Conservation (phyloP, 2,329 filamentous ascomycete species). For the Botrytis cinerea region DNA sequence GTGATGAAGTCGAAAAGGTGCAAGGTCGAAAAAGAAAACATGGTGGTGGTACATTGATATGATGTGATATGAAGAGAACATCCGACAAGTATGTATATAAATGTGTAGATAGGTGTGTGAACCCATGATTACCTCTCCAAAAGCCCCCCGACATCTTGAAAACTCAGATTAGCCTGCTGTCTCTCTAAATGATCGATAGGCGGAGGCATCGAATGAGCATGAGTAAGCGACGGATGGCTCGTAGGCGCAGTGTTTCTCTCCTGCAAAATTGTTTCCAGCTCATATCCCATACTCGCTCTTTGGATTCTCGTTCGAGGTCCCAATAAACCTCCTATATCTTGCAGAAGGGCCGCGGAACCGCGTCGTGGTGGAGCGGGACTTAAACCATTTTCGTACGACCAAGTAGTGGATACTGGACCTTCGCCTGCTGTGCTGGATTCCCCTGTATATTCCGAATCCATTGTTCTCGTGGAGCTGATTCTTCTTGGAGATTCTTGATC, state of each 20-base stretch:
- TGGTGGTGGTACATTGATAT: neutral
- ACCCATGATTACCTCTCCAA: neutral
- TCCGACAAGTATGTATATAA: neutral
- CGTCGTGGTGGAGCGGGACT: slow-evolving; percentile 50
- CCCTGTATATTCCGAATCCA: slow-evolving; percentile 34
- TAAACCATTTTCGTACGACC: slow-evolving; percentile 37
- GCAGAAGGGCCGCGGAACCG: slow-evolving; percentile 59
- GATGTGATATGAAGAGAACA: neutral
- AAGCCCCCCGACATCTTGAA: slow-evolving; percentile 15
- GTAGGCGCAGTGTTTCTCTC: slow-evolving; percentile 19
- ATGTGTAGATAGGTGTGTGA: neutral
- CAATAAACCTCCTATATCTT: slow-evolving; percentile 59
- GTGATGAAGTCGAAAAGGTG: neutral
- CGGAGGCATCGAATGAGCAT: neutral
- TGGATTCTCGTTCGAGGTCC: slow-evolving; percentile 43
- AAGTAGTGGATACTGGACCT: slow-evolving; percentile 29
- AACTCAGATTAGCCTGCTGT: neutral
- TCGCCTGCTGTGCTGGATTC: slow-evolving; percentile 32
- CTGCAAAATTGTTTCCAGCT: slow-evolving; percentile 38
- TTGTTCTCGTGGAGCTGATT: slow-evolving; percentile 34
- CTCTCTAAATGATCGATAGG: neutral
- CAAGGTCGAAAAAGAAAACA: neutral
- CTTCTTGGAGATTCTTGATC: slow-evolving; percentile 49
- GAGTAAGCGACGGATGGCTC: slow-evolving; percentile 4
- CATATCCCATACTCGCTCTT: slow-evolving; percentile 29